Base-by-base conservation (phyloP, 352 stramenopile species). In the Globisporangium perplexum region DNA sequence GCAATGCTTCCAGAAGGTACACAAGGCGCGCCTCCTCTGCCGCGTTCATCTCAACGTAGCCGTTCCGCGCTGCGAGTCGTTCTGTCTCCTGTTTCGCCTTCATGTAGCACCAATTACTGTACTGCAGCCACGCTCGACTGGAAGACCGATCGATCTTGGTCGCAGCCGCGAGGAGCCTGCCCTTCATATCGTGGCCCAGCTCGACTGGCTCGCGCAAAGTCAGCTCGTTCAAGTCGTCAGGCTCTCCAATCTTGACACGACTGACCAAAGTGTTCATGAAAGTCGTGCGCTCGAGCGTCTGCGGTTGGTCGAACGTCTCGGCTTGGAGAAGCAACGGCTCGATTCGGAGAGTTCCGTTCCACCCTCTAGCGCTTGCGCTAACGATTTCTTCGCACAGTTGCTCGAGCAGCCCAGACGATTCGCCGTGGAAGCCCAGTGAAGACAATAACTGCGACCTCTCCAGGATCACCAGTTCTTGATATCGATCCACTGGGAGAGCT, bases 81-180 rank as follows among this genome's bases (percentile, higher is more conserved):
- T 76, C 73, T 5, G 88, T 59, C 44, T 68, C 62, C 7, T 53
- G 54, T 33, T 71, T 77, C 14, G 71, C 74, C 35, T 68, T 71
- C 35, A 74, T 59, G 41, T 93, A 88, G 31, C 72, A 87, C 83
- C 83, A 93, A 50, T 89, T 65, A 55, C 77, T 77, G 45, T 87
- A 93, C 24, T 64, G 52, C 42, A 82, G 53, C 79, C 79, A 93
- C 1, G 69, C 73, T 33, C 72, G 70, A 6, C 65, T 43, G 45
- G 72, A 82, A 28, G 57, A 60, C 30, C 72, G 66, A 1, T 55
- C 54, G 20, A 86, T 44, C 12, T 60, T 39, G 7, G 71, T 73
- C 4, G 77, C 79, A 51, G 71, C 22, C 45, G 33, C 42, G 28
- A 68, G 31, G 57, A 62, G 38, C 1, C 44, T 38, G 1, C 55